These are phyloP conservation scores for Pseudogymnoascus sp. DNA, from an alignment of 2,329 filamentous ascomycete genomes.

Conservation along the genomic window DNA sequence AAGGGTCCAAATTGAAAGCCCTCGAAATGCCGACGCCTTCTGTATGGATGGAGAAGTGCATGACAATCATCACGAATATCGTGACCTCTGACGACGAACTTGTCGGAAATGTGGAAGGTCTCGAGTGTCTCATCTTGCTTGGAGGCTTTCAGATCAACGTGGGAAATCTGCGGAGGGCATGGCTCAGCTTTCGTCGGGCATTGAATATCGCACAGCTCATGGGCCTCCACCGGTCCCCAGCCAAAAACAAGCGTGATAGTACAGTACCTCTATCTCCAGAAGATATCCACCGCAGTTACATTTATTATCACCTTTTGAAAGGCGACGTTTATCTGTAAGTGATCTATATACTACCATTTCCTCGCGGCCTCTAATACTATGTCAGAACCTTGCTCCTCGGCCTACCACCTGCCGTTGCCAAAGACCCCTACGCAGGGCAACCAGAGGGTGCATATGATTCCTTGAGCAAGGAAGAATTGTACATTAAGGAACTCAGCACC, in stretches of 20 bases:
- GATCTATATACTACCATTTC: not conserved
- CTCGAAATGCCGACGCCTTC: conserved; percentile 21
- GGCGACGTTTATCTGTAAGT: conserved; percentile 5
- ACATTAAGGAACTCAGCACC: not conserved
- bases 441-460: conserved; percentile 6
- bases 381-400: not conserved
- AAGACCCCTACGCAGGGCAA: not conserved
- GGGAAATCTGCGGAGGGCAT: conserved; percentile 45
- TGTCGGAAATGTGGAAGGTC: conserved; percentile 42
- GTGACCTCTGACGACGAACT: conserved; percentile 45
- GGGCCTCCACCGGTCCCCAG: conserved; percentile 43
- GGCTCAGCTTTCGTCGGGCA: conserved; percentile 42
- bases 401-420: not conserved
- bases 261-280: not conserved
- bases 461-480: not conserved
- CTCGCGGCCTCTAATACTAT: not conserved
- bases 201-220: conserved; percentile 44
- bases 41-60: conserved; percentile 25
- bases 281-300: not conserved
- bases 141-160: conserved; percentile 41
- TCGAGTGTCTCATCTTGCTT: conserved; percentile 47
- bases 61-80: conserved; percentile 17
- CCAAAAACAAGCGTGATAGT: not conserved
- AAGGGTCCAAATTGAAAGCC: conserved; percentile 21
- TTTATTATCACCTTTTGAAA: conserved; percentile 9